A percentile compares a stretch with the other conserved stretches of the same genome.
These are phyloP conservation scores for Pyrenula massariospora DNA, from an alignment of 495 filamentous ascomycete species.

Conservation along the genomic window DNA sequence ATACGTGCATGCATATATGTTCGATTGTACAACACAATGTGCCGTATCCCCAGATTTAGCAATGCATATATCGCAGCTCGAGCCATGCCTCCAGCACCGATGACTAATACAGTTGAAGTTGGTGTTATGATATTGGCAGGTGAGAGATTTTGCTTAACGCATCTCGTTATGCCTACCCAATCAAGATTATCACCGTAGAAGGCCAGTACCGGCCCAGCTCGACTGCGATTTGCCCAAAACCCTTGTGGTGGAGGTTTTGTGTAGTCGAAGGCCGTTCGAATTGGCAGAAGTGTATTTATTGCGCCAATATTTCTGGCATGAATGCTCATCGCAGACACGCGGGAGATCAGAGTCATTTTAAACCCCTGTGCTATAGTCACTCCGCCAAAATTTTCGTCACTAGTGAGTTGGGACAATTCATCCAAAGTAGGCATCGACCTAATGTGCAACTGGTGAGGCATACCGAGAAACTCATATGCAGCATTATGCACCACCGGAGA, in stretches of 20 bases:
- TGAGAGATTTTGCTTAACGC: slow-evolving; percentile 60
- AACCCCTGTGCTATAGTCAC: slow-evolving; percentile 63
- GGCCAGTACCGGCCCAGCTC: slow-evolving; percentile 47
- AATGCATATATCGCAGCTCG: slow-evolving; percentile 70
- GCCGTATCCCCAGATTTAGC: slow-evolving; percentile 60
- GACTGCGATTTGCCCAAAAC: slow-evolving; percentile 42
- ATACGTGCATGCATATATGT: slow-evolving; percentile 46
- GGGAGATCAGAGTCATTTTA: slow-evolving; percentile 60
- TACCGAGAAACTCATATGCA: slow-evolving; percentile 55
- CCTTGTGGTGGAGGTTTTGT: slow-evolving; percentile 23
- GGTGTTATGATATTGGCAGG: slow-evolving; percentile 65
- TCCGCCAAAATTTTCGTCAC: slow-evolving; percentile 58
- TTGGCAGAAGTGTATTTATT: slow-evolving; percentile 64
- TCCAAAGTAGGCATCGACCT: slow-evolving; percentile 47
- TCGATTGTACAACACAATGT: slow-evolving; percentile 65
- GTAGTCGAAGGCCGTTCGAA: slow-evolving; percentile 44
- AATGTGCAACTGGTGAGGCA: slow-evolving; percentile 52
- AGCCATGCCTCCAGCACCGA: slow-evolving; percentile 74
- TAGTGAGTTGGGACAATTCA: slow-evolving; percentile 50
- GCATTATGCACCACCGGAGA: slow-evolving; percentile 55
- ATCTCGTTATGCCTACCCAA: slow-evolving; percentile 65
- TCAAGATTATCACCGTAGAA: slow-evolving; percentile 77
- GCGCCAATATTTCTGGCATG: slow-evolving; percentile 71
- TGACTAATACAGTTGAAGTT: slow-evolving; percentile 54
- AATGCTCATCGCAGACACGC: slow-evolving; percentile 56